Evolutionary conservation across 306 rosid genomes (phyloP).

Genomic region (Fragaria iinumae): DNA sequence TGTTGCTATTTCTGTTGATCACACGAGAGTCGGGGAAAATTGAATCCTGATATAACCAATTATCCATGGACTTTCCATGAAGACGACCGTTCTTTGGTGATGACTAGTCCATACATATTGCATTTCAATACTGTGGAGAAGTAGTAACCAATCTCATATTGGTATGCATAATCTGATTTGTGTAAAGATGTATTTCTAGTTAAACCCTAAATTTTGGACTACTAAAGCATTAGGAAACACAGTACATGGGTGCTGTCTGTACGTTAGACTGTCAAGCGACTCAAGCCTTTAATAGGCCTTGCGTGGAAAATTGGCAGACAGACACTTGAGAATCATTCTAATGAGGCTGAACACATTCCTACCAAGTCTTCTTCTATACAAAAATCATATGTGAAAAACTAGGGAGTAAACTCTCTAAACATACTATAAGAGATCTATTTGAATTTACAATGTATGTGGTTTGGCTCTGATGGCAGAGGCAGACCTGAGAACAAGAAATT

Average conservation of each 20-base stretch:
- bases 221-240: neutral
- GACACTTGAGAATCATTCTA: too few species aligned
- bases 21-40: too few species aligned
- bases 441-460: constrained; percentile 23
- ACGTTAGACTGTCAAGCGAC: neutral
- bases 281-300: neutral
- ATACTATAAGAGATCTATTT: constrained; percentile 1
- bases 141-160: neutral
- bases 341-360: too few species aligned
- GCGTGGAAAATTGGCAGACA: neutral
- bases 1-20: too few species aligned
- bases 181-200: neutral
- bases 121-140: too few species aligned
- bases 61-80: too few species aligned
- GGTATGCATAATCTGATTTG: neutral
- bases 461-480: neutral
- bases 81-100: too few species aligned
- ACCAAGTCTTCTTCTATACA: neutral
- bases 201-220: neutral
- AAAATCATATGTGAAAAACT: neutral
- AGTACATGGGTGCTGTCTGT: neutral
- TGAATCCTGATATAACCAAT: too few species aligned
- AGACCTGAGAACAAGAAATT: constrained; percentile 6
- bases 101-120: too few species aligned
- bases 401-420: neutral